A percentile compares a stretch with the other conserved stretches of the same genome.
These are phyloP conservation scores for Amylocystis lapponica DNA, from an alignment of 768 basidiomycete species.

Conservation along the genomic window DNA sequence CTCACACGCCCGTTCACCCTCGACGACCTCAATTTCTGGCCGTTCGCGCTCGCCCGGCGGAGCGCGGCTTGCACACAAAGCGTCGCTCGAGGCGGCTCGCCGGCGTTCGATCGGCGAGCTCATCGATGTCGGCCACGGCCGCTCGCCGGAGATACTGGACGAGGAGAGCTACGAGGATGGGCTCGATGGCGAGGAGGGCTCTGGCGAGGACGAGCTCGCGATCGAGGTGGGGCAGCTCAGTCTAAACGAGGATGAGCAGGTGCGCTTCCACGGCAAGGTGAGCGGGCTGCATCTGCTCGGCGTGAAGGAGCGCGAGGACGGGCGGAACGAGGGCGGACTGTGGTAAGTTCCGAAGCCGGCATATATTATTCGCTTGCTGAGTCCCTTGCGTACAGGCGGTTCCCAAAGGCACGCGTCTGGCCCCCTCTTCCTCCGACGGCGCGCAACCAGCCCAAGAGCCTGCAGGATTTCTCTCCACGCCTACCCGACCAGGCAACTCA, in stretches of 20 bases:
- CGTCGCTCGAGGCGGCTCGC: conserved; percentile 4
- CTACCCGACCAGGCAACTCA: conserved; percentile 59
- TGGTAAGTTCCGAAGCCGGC: conserved; percentile 41
- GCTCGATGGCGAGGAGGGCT: conserved; percentile 26
- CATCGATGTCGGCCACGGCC: too few relatives aligned
- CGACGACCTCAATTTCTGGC: conserved; percentile 15
- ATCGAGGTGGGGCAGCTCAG: conserved; percentile 75
- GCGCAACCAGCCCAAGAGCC: conserved; percentile 23
- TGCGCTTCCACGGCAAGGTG: conserved; percentile 82
- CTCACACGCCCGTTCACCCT: conserved; percentile 8
- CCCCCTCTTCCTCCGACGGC: conserved; percentile 44
- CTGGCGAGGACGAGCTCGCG: conserved; percentile 41
- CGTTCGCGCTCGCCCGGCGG: conserved; percentile 8
- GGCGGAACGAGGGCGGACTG: conserved; percentile 69
- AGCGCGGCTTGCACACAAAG: background rate
- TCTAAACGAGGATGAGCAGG: conserved; percentile 80
- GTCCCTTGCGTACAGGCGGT: conserved; percentile 51
- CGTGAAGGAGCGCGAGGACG: conserved; percentile 52
- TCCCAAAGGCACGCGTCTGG: conserved; percentile 89
- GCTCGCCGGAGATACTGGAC: conserved; percentile 12
- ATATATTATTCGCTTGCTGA: background rate
- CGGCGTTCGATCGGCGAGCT: conserved; percentile 7
- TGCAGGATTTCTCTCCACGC: conserved; percentile 32
- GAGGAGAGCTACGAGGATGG: conserved; percentile 7
- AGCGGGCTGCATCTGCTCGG: conserved; percentile 75